Percentiles rank a stretch among this genome's conserved stretches.
Evolutionary conservation across 352 stramenopile genomes (phyloP).

Genomic region (Blastocystis sp.): DNA sequence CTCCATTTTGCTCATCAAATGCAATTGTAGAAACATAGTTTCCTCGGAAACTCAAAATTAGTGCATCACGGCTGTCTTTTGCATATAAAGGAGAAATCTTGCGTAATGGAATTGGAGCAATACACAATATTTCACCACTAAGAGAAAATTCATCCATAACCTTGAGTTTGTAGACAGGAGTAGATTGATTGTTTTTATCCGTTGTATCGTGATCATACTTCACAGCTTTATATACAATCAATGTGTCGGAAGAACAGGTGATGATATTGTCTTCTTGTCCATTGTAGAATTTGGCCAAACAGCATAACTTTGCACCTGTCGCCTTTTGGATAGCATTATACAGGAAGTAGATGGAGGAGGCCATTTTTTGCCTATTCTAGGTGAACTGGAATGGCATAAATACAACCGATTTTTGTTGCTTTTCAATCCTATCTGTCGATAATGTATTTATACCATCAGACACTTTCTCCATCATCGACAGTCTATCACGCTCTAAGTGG

Average conservation of each 20-base stretch:
- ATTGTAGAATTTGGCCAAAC: conserved; percentile 37
- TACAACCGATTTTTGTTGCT: background rate
- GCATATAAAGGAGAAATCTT: background rate
- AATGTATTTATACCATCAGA: background rate
- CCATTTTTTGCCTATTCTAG: background rate
- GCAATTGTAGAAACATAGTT: conserved; percentile 42
- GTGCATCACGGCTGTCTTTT: background rate
- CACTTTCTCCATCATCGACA: background rate
- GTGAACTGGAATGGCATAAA: background rate
- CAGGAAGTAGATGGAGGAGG: conserved; percentile 45
- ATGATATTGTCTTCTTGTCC: conserved; percentile 47
- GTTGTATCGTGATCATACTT: background rate
- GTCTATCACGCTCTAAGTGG: background rate
- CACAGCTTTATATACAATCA: conserved; percentile 48
- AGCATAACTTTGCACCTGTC: conserved; percentile 43
- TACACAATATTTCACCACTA: conserved; percentile 34
- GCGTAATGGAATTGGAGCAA: conserved; percentile 3
- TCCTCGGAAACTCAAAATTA: conserved; percentile 39
- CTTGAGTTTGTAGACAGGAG: background rate
- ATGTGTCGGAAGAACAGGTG: conserved; percentile 47
- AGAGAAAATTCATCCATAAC: conserved; percentile 21
- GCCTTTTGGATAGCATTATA: conserved; percentile 39
- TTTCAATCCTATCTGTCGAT: background rate
- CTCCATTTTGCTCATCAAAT: background rate
- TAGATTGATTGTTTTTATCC: background rate